Conservation (phyloP, 2,329 filamentous ascomycete species). For the Plectosphaerella sp. region DNA sequence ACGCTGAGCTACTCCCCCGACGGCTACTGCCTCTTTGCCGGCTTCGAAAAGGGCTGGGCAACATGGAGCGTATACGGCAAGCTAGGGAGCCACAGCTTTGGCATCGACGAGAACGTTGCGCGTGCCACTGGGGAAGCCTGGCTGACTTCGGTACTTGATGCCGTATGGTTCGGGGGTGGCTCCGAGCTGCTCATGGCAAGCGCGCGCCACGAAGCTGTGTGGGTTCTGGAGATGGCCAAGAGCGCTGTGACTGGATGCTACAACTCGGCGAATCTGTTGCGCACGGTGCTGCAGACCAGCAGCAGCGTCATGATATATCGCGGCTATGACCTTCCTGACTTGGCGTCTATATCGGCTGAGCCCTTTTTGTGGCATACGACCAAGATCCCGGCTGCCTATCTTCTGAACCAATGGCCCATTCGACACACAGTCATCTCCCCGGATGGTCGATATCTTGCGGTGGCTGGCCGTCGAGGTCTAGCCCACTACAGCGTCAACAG, state of each 20-base stretch:
- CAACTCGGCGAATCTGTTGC: conserved; percentile 82
- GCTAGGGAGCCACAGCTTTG: conserved; percentile 78
- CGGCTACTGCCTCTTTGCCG: conserved; percentile 92
- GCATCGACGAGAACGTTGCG: conserved; percentile 59
- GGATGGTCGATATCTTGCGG: conserved; percentile 89
- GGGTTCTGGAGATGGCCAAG: conserved; percentile 86
- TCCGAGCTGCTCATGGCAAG: conserved; percentile 77
- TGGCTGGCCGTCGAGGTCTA: conserved; percentile 88
- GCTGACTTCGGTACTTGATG: conserved; percentile 74
- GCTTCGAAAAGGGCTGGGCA: conserved; percentile 89
- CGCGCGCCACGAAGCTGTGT: conserved; percentile 70
- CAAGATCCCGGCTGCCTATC: conserved; percentile 77
- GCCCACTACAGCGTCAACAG: conserved; percentile 95
- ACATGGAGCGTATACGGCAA: conserved; percentile 98
- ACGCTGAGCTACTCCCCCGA: conserved; percentile 86
- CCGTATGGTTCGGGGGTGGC: conserved; percentile 82
- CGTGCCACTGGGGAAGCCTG: conserved; percentile 72
- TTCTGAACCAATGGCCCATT: conserved; percentile 92
- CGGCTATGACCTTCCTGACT: conserved; percentile 85
- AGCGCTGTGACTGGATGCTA: conserved; percentile 93
- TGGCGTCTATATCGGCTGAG: conserved; percentile 88
- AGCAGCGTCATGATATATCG: conserved; percentile 88
- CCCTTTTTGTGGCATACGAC: conserved; percentile 93
- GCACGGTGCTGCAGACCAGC: conserved; percentile 84
- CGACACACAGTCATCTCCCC: conserved; percentile 80